A percentile compares a stretch with the other conserved stretches of the same genome.
These are phyloP conservation scores for Tuber microsphaerosporum DNA, from an alignment of 495 filamentous ascomycete genomes.

Conservation along the genomic window DNA sequence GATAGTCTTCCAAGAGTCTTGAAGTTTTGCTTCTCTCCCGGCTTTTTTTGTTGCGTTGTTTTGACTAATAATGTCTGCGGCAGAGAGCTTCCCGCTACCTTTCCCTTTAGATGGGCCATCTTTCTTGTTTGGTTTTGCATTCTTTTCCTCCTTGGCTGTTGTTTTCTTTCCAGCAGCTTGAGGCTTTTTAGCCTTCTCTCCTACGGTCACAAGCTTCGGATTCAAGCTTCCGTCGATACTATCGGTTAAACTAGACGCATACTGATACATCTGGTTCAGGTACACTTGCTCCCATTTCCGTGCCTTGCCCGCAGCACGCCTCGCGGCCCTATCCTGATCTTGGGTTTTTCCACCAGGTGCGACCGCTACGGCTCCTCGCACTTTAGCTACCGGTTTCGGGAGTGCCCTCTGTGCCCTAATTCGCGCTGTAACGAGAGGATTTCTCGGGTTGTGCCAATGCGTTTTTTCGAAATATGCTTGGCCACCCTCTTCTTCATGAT, in stretches of 20 bases:
- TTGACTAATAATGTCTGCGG: conserved; percentile 29
- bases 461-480: conserved; percentile 52
- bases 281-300: conserved; percentile 51
- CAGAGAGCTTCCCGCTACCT: conserved; percentile 26
- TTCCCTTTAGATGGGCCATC: conserved; percentile 21
- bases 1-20: conserved; percentile 32
- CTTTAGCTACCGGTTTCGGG: conserved; percentile 23
- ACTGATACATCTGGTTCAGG: conserved; percentile 59
- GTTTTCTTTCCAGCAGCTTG: conserved; percentile 15
- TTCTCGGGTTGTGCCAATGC: conserved; percentile 63
- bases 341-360: conserved; percentile 18
- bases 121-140: conserved; percentile 16
- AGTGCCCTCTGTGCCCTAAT: conserved; percentile 17
- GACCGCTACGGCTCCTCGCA: not conserved
- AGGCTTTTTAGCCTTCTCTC: conserved; percentile 21
- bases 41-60: conserved; percentile 35
- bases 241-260: conserved; percentile 65
- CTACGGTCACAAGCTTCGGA: conserved; percentile 36
- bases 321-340: conserved; percentile 19
- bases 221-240: conserved; percentile 59
- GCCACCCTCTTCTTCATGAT: conserved; percentile 19
- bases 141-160: conserved; percentile 10
- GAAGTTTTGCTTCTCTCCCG: conserved; percentile 33
- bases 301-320: conserved; percentile 10
- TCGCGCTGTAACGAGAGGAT: conserved; percentile 40